Percentiles rank a stretch among this genome's conserved stretches.
Evolutionary conservation across 768 basidiomycete species (phyloP).

Genomic region (Boletus eberwhitei): DNA sequence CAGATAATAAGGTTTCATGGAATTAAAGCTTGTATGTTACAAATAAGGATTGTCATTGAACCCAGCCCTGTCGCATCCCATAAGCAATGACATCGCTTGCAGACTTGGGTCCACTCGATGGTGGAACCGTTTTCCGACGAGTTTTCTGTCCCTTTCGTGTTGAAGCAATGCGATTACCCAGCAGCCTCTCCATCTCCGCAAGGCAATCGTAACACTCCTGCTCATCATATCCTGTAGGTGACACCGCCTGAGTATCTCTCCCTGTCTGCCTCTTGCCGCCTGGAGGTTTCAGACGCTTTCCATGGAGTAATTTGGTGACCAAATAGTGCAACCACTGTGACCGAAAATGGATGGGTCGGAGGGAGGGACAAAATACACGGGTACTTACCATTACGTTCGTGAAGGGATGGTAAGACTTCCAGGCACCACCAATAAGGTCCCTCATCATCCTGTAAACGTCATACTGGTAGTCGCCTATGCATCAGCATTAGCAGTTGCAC

Average conservation of each 20-base stretch:
- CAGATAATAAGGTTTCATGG: constrained; percentile 13
- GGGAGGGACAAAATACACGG: background rate
- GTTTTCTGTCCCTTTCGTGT: constrained; percentile 33
- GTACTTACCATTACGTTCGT: constrained; percentile 85
- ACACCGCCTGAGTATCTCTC: constrained; percentile 10
- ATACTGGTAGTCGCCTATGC: constrained; percentile 84
- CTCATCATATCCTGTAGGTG: constrained; percentile 49
- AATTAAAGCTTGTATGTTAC: background rate
- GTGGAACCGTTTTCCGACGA: constrained; percentile 33
- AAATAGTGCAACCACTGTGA: constrained; percentile 91
- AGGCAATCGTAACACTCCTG: constrained; percentile 68
- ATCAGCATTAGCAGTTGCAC: constrained; percentile 11
- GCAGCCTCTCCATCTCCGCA: constrained; percentile 58
- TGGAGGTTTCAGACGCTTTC: constrained; percentile 65
- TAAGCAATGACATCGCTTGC: constrained; percentile 64
- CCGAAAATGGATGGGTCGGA: constrained; percentile 8
- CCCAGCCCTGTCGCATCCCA: constrained; percentile 62
- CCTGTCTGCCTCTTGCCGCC: constrained; percentile 36
- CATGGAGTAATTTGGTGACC: constrained; percentile 62
- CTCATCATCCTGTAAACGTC: constrained; percentile 92
- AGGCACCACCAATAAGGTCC: constrained; percentile 52
- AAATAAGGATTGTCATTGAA: constrained; percentile 29
- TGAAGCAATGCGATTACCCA: constrained; percentile 45
- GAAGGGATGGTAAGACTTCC: constrained; percentile 75
- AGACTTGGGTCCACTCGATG: constrained; percentile 30